phyloP scores from a whole-genome alignment of 495 filamentous ascomycete species.

The Podospora pseudocomata region DNA sequence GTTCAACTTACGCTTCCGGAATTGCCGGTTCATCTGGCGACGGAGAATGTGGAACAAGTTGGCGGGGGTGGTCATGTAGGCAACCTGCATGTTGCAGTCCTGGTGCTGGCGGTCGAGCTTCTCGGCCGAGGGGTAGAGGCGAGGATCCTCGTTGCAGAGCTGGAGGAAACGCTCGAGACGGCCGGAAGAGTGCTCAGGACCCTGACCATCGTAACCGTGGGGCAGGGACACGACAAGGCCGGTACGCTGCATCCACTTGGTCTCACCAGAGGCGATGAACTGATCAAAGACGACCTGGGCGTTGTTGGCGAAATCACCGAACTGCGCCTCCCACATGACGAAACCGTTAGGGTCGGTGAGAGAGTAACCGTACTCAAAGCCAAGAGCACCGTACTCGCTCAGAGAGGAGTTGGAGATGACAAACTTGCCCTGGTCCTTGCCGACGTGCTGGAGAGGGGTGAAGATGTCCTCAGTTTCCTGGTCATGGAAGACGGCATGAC shows the following conservation, averaged over 20 bases:
- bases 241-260: constrained; percentile 97
- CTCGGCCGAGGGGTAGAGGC: constrained; percentile 78
- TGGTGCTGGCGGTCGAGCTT: constrained; percentile 97
- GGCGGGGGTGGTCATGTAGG: constrained; percentile 84
- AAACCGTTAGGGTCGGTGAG: constrained; percentile 93
- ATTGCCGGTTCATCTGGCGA: constrained; percentile 97
- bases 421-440: constrained; percentile 85
- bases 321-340: constrained; percentile 99
- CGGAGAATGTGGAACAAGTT: constrained; percentile 96
- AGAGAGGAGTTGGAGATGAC: constrained; percentile 96
- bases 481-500: constrained; percentile 95
- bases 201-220: constrained; percentile 97
- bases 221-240: constrained; percentile 92
- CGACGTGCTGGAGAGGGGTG: constrained; percentile 85
- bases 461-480: constrained; percentile 90
- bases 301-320: constrained; percentile 99
- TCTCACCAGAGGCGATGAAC: constrained; percentile 95
- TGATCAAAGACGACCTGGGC: constrained; percentile 98
- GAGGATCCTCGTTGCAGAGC: constrained; percentile 95
- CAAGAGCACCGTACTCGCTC: constrained; percentile 90
- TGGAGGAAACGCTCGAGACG: constrained; percentile 97
- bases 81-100: constrained; percentile 99
- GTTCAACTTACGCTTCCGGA: constrained; percentile 83
- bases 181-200: constrained; percentile 96
- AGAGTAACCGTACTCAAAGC: constrained; percentile 98